Evolutionary conservation across 1,139 yeast genomes (phyloP).

Genomic region (Komagataea norvegica): DNA sequence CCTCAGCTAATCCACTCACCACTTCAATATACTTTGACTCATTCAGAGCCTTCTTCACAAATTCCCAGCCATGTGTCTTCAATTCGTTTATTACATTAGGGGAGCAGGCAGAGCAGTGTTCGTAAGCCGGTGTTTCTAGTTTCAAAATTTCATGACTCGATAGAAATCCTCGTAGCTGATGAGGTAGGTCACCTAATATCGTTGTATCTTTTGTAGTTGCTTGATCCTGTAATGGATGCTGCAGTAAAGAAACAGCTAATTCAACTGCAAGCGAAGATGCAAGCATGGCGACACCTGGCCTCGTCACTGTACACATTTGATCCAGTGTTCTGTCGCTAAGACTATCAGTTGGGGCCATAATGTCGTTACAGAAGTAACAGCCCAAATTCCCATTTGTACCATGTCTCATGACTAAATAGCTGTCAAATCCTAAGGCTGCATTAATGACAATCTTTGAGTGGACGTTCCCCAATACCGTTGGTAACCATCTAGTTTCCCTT

Average conservation of each 20-base stretch:
- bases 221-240: slow-evolving; percentile 49
- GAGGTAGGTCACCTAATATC: slow-evolving; percentile 72
- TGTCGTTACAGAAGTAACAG: slow-evolving; percentile 93
- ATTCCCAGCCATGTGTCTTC: slow-evolving; percentile 65
- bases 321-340: slow-evolving; percentile 81
- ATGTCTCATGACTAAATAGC: slow-evolving; percentile 90
- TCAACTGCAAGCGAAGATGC: slow-evolving; percentile 90
- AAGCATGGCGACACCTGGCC: slow-evolving; percentile 90
- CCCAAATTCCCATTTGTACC: slow-evolving; percentile 59
- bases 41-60: slow-evolving; percentile 64
- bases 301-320: slow-evolving; percentile 97
- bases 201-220: slow-evolving; percentile 41
- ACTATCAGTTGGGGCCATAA: slow-evolving; percentile 89
- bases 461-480: slow-evolving; percentile 73
- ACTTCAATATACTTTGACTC: slow-evolving; percentile 65
- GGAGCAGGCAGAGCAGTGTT: slow-evolving; percentile 85
- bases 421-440: slow-evolving; percentile 93
- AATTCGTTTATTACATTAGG: slow-evolving; percentile 47
- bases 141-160: slow-evolving; percentile 59
- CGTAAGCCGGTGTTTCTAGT: slow-evolving; percentile 66
- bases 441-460: slow-evolving; percentile 71
- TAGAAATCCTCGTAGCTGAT: slow-evolving; percentile 84
- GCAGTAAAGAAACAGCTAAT: slow-evolving; percentile 67
- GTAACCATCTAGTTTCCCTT: slow-evolving; percentile 94
- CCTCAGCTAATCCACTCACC: slow-evolving; percentile 67